phyloP scores from a whole-genome alignment of 352 stramenopile species.

The Phytophthora boehmeriae region DNA sequence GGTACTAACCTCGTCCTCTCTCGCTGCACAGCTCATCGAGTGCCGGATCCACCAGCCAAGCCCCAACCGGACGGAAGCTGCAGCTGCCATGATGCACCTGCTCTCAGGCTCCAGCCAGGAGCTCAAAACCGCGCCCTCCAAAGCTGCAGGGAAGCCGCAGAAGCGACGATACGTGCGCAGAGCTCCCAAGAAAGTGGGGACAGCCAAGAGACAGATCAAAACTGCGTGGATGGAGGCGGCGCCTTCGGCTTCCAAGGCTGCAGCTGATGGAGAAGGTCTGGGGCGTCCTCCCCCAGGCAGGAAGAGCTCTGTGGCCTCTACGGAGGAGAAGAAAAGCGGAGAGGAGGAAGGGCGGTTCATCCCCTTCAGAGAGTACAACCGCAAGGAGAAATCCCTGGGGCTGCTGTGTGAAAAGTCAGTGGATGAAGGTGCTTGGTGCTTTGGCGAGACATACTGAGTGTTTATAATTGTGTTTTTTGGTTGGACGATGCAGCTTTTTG shows the following conservation, averaged over 20 bases:
- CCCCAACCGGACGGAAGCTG: conserved; percentile 79
- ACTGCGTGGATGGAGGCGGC: conserved; percentile 31
- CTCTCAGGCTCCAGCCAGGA: conserved; percentile 40
- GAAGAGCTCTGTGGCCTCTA: conserved; percentile 1
- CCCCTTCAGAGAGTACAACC: conserved; percentile 86
- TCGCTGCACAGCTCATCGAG: conserved; percentile 15
- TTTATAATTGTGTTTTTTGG: conserved; percentile 9
- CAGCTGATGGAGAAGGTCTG: conserved; percentile 10
- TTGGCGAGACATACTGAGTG: not conserved
- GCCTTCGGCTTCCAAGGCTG: not conserved
- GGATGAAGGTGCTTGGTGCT: not conserved
- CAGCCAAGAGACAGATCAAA: conserved; percentile 43
- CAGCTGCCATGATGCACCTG: conserved; percentile 81
- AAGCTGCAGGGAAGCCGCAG: conserved; percentile 34
- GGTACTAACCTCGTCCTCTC: not conserved
- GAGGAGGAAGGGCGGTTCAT: conserved; percentile 55
- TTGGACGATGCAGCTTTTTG: conserved; percentile 56
- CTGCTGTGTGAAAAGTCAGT: conserved; percentile 88
- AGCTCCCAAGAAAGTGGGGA: conserved; percentile 57
- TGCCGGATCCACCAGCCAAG: conserved; percentile 69
- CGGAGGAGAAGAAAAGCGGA: conserved; percentile 34
- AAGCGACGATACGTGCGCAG: conserved; percentile 75
- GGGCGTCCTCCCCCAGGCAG: not conserved
- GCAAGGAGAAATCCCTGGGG: conserved; percentile 88
- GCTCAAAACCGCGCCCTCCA: conserved; percentile 11